Evolutionary conservation across 306 rosid species (phyloP).

Genomic region (Carpinus viminea): DNA sequence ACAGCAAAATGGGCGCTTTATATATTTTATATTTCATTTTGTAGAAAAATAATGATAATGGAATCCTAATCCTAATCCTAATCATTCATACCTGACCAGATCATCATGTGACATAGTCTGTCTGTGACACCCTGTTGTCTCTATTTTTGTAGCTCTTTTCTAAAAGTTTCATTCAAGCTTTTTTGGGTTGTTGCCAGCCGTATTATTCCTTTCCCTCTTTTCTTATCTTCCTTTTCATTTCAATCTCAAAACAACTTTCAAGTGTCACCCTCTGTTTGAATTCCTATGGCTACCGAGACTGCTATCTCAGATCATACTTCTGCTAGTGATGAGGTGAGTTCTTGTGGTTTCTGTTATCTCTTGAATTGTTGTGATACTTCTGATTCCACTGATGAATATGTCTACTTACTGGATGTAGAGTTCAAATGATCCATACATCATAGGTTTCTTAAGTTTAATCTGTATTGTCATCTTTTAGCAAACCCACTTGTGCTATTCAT

Average conservation of each 20-base stretch:
- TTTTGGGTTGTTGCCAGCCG: slow-evolving; percentile 66
- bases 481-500: too few species aligned
- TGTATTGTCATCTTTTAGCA: neutral
- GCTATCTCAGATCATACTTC: slow-evolving; percentile 44
- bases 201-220: slow-evolving; percentile 43
- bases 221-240: slow-evolving; percentile 17
- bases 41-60: slow-evolving; percentile 36
- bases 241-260: slow-evolving; percentile 24
- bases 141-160: slow-evolving; percentile 39
- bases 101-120: slow-evolving; percentile 79
- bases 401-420: neutral
- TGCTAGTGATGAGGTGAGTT: slow-evolving; percentile 53
- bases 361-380: slow-evolving; percentile 1
- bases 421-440: slow-evolving; percentile 27
- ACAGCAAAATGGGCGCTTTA: slow-evolving; percentile 27
- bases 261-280: slow-evolving; percentile 25
- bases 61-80: slow-evolving; percentile 37
- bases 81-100: slow-evolving; percentile 63
- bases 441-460: slow-evolving; percentile 5
- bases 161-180: slow-evolving; percentile 32
- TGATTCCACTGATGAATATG: neutral
- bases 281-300: slow-evolving; percentile 56
- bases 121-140: slow-evolving; percentile 53
- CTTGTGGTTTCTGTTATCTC: neutral
- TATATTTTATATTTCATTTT: slow-evolving; percentile 3